These are phyloP conservation scores for Aphanomyces stellatus DNA, from an alignment of 352 stramenopile species.

Conservation along the genomic window DNA sequence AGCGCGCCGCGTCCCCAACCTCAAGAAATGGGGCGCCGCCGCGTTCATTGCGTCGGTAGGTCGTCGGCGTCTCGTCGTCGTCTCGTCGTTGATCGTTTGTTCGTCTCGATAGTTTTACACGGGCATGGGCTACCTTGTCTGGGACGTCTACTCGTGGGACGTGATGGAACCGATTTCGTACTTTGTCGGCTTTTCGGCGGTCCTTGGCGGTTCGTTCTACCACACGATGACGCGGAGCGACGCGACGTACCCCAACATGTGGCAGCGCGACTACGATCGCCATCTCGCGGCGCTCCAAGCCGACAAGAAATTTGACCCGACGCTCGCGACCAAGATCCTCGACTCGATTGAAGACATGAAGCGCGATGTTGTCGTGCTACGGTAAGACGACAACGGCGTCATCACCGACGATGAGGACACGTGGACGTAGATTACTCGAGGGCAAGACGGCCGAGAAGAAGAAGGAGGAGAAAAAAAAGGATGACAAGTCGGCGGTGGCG, in stretches of 20 bases:
- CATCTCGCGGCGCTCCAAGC: constrained; percentile 37
- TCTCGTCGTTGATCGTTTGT: not conserved
- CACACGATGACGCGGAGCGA: constrained; percentile 57
- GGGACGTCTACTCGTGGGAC: constrained; percentile 84
- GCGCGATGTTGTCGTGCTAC: constrained; percentile 51
- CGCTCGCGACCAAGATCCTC: constrained; percentile 36
- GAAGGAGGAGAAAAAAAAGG: not conserved
- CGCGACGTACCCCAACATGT: constrained; percentile 77
- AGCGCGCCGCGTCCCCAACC: constrained; percentile 49
- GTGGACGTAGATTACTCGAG: not conserved
- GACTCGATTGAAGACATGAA: constrained; percentile 41
- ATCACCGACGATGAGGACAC: not conserved
- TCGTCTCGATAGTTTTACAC: constrained; percentile 49
- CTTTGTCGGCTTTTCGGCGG: constrained; percentile 82
- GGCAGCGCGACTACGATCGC: constrained; percentile 53
- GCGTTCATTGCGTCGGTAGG: constrained; percentile 37
- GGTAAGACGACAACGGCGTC: constrained; percentile 17
- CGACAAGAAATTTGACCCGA: constrained; percentile 42
- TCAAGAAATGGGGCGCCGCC: constrained; percentile 58
- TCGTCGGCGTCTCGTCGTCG: too few species aligned
- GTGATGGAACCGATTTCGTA: constrained; percentile 88
- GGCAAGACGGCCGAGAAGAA: constrained; percentile 14
- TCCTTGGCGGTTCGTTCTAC: constrained; percentile 76
- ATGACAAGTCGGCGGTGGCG: not conserved
- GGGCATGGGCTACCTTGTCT: constrained; percentile 69